Conservation (phyloP, 352 stramenopile genomes). For the Halophytophthora polymorphica region DNA sequence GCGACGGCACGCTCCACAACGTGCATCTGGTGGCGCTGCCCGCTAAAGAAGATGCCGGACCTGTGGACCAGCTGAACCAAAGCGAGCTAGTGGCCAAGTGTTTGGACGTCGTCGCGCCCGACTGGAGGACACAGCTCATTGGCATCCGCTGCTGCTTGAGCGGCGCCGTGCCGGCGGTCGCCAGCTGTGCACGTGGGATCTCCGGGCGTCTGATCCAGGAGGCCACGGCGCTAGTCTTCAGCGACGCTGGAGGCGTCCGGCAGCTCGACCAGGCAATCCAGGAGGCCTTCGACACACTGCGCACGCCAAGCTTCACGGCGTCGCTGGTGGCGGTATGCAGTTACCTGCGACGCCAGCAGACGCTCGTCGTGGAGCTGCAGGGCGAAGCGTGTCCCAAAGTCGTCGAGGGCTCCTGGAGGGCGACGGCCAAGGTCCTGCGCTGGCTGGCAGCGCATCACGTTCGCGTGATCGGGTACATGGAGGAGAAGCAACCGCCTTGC, state of each 20-base stretch:
- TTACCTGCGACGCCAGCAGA: conserved; percentile 10
- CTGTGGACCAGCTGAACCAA: conserved; percentile 2
- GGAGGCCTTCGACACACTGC: conserved; percentile 10
- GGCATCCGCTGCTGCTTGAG: conserved; percentile 14
- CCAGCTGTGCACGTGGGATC: conserved; percentile 11
- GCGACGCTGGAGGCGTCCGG: conserved; percentile 4
- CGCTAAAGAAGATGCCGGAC: conserved; percentile 7
- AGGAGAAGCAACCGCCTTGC: conserved; percentile 1
- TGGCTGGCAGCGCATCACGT: conserved; percentile 16
- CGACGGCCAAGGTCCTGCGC: conserved; percentile 7
- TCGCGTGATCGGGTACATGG: conserved; percentile 4
- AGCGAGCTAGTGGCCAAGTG: conserved; percentile 15
- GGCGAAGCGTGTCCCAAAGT: conserved; percentile 13
- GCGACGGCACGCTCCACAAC: conserved; percentile 10
- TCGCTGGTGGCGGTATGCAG: conserved; percentile 13
- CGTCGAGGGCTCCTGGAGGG: conserved; percentile 18
- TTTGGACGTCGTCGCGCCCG: conserved; percentile 15
- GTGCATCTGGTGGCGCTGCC: conserved; percentile 18
- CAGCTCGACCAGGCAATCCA: conserved; percentile 23
- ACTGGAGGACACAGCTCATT: conserved; percentile 18
- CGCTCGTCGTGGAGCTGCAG: background rate
- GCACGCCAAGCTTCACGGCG: conserved; percentile 14
- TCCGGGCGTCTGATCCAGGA: conserved; percentile 7
- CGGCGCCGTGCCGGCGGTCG: conserved; percentile 1
- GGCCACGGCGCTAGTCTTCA: conserved; percentile 11